Evolutionary conservation across 164 flowering plant species (phyloP), one percentile per base, ranked within the genome.

Genomic region (Stephania cephalantha): DNA sequence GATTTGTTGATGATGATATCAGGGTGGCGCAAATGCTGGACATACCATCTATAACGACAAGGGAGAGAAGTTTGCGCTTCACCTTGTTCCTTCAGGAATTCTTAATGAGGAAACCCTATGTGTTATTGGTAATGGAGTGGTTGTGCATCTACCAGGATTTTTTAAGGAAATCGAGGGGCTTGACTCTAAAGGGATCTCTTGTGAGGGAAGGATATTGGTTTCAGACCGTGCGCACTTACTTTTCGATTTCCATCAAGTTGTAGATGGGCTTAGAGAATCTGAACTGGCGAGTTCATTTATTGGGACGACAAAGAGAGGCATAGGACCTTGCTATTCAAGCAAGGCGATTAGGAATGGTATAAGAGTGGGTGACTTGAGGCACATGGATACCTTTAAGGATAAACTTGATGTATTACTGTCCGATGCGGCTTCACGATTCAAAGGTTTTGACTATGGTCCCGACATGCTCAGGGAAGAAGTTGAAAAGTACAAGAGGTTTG

Each of bases 21-120:
- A 94, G 97, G 98, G 98, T 79, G 97, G 97, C 75, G 94, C 98
- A 68, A 94, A 94, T 84, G 98, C 98, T 70, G 98, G 98, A 46
- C 98, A 94, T 82, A 94, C 98, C 58, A 94, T 94, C 71, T 94
- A 94, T 72, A 92, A 92, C 78, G 72, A 90, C 15, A 95, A 94
- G 82, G 98, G 98, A 20, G 93, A 92, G 84, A 94, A 92, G 82
- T 93, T 95, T 88, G 90, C 98, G 11, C 97, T 95, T 78, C 98
- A 95, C 81, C 95, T 95, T 77, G 92, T 95, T 76, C 98, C 98
- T 5, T 92, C 97, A 1, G 98, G 98, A n/a, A 94, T 94, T 42
- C 94, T 95, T 35, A 93, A 95, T 78, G 94, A 91, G 83, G 94
- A 89, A 44, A 93, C 99, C 30, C 64, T 87, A 0, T 95, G 99